Base-by-base conservation (phyloP, 257 asterid genomes). In the Nicotiana obtusifolia region DNA sequence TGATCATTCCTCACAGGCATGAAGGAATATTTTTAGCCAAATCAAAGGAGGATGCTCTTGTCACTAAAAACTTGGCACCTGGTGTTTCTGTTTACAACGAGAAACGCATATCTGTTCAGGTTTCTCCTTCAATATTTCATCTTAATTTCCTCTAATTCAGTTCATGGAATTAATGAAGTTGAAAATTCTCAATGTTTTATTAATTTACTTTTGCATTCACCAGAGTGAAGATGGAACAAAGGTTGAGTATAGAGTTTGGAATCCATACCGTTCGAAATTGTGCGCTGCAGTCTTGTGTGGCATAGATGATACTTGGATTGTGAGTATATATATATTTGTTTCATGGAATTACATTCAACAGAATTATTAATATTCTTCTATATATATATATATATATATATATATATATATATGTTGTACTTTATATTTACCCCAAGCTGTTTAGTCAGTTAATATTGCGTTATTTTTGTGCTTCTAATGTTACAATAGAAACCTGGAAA, bases 261-360 rank as follows among this genome's bases (percentile, higher is more conserved):
- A 96, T 76, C 99, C 98, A 11, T 96, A 94, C 89, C 95, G 99
- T 20, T 96, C 98, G 0, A 96, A 96, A 88, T 86, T 96, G 83
- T 98, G 98, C 47, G 99, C 99, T 80, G 97, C 96, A 6, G 86
- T 93, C 98, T 96, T 60, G 98, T 41, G 98, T 47, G 98, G 99
- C 28, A 94, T 94, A 44, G 99, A 96, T 85, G 89, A 94, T 47
- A 88, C 92, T 24, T 96, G 98, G 99, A 96, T 94, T 88, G 99
- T 96, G 82, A 90, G 99, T 91, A 60, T 1, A 14, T 3, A 13
- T 61, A 14, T 3, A 13, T 61, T 35, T 79, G 20, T 14, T 33
- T 0, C 31, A 89, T 41, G 0, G 49, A 41, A 41, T 41, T 41
- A 41, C 49, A 0, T 41, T 41, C 13, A 41, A 9, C 13, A 41